Conservation (phyloP, 345 rosid genomes). For the Stellera chamaejasme region DNA sequence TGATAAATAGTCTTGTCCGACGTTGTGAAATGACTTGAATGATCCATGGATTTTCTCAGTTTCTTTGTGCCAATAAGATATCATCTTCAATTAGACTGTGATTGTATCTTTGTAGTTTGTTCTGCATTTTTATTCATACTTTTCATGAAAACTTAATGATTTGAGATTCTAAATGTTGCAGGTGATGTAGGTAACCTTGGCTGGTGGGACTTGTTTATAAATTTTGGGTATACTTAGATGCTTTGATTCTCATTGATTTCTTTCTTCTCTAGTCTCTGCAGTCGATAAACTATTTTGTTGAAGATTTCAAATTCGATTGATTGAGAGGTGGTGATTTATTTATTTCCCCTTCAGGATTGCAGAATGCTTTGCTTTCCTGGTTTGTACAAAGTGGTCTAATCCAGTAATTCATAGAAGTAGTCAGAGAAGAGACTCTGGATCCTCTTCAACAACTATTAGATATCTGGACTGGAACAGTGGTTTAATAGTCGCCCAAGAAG, state of each 20-base stretch:
- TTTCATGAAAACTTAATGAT: no score
- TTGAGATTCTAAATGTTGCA: conserved; percentile 20
- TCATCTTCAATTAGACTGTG: not conserved
- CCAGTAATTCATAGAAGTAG: conserved; percentile 72
- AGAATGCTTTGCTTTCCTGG: conserved; percentile 92
- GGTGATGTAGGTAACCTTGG: conserved; percentile 90
- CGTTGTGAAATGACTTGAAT: no score
- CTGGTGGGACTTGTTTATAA: conserved; percentile 96
- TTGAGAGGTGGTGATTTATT: conserved; percentile 16
- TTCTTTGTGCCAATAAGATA: no score
- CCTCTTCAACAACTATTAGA: conserved; percentile 53
- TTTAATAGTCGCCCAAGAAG: conserved; percentile 57
- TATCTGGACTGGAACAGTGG: conserved; percentile 96
- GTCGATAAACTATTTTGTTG: not conserved
- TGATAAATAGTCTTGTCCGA: no score
- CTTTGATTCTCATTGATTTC: conserved; percentile 8
- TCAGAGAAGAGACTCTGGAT: conserved; percentile 37
- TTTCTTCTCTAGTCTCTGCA: conserved; percentile 2
- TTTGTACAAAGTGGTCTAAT: conserved; percentile 92
- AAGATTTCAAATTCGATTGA: conserved; percentile 12
- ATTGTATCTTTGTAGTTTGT: conserved; percentile 10
- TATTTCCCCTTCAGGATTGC: conserved; percentile 59
- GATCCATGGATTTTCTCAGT: no score
- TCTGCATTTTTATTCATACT: not conserved
- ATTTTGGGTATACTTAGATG: conserved; percentile 55